Percentiles rank a stretch among this genome's conserved stretches.
phyloP scores from a whole-genome alignment of 306 rosid genomes.

The Ochetophila trinervis region DNA sequence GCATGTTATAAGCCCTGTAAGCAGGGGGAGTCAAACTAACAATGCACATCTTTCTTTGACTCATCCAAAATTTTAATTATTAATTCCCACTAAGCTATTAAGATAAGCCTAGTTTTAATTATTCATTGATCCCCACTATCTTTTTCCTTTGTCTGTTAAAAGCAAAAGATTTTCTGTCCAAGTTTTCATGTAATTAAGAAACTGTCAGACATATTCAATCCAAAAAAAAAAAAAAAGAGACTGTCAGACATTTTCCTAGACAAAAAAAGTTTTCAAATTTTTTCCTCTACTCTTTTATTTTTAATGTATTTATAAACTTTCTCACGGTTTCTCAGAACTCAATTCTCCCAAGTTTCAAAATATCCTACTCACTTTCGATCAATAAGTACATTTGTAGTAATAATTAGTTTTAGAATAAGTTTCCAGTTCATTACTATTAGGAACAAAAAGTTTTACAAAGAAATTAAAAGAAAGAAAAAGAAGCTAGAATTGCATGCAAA shows the following conservation, averaged over 20 bases:
- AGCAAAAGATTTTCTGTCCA: conserved; percentile 24
- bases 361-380: too few relatives aligned
- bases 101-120: conserved; percentile 22
- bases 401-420: too few relatives aligned
- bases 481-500: conserved; percentile 37
- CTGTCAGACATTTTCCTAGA: too few relatives aligned
- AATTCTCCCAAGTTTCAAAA: too few relatives aligned
- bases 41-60: conserved; percentile 53
- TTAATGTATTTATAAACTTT: too few relatives aligned
- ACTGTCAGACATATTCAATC: not conserved
- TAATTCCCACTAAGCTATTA: conserved; percentile 30
- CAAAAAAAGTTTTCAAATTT: too few relatives aligned
- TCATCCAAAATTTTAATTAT: conserved; percentile 22
- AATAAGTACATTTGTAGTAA: too few relatives aligned
- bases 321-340: too few relatives aligned
- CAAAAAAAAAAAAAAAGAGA: too few relatives aligned
- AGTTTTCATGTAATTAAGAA: not conserved
- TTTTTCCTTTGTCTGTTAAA: conserved; percentile 10
- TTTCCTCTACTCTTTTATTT: too few relatives aligned
- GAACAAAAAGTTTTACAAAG: too few relatives aligned
- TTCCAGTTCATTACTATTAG: not conserved
- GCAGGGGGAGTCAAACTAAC: conserved; percentile 58
- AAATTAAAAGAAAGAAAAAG: not conserved
- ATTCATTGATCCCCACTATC: conserved; percentile 27
- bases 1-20: conserved; percentile 64